A percentile compares a stretch with the other conserved stretches of the same genome.
These are phyloP conservation scores for Neurospora sp. DNA, from an alignment of 2,329 filamentous ascomycete genomes.

Conservation along the genomic window DNA sequence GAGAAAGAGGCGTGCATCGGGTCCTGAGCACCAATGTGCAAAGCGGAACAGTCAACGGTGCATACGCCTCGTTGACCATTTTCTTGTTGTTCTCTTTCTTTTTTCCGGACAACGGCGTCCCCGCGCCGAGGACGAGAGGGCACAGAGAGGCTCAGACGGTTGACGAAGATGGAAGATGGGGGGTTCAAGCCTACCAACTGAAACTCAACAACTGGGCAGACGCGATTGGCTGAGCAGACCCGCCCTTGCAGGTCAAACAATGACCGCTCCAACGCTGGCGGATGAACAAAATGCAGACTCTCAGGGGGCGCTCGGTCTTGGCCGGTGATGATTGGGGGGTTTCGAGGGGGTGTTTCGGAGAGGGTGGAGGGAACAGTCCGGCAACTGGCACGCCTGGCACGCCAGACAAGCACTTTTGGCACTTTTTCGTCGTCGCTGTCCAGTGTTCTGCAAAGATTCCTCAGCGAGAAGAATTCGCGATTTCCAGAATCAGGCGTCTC, in stretches of 20 bases:
- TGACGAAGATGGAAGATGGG: neutral
- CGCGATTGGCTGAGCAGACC: slow-evolving; percentile 7
- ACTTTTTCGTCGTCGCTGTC: neutral
- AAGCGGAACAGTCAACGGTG: neutral
- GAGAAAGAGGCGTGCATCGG: neutral
- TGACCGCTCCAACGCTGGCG: slow-evolving; percentile 6
- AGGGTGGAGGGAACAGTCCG: neutral
- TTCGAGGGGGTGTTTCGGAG: neutral
- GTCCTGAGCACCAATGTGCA: neutral
- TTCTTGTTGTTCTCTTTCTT: neutral
- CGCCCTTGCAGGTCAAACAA: slow-evolving; percentile 8
- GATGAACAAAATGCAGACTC: neutral
- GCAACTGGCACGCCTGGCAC: neutral
- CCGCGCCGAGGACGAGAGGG: neutral
- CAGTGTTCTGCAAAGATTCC: neutral
- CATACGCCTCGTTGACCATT: neutral
- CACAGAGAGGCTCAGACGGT: neutral
- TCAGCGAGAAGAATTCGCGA: neutral
- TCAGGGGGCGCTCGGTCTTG: neutral
- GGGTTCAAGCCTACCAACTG: slow-evolving; percentile 4
- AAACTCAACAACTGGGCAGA: slow-evolving; percentile 5
- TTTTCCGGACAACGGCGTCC: neutral
- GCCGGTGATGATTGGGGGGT: neutral
- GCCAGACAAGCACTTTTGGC: neutral
- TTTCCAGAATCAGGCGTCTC: neutral